Evolutionary conservation across 768 basidiomycete genomes (phyloP).

Genomic region (Xerocomellus chrysenteron): DNA sequence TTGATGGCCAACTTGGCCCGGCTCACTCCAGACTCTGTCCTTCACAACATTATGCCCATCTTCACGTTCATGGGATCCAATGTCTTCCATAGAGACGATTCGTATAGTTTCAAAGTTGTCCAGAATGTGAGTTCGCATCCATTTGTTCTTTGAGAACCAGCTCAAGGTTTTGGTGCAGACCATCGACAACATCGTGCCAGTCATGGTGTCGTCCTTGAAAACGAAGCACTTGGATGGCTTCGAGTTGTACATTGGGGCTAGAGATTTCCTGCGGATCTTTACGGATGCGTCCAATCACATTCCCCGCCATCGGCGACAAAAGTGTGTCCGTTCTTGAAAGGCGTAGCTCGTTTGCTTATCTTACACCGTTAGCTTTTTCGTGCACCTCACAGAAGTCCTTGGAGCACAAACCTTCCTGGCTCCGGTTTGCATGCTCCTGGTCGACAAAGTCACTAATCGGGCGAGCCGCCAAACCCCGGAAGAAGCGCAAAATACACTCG

Average conservation of each 20-base stretch:
- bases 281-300: slow-evolving; percentile 91
- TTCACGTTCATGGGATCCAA: slow-evolving; percentile 99
- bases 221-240: slow-evolving; percentile 50
- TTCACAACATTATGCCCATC: slow-evolving; percentile 95
- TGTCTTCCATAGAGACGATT: slow-evolving; percentile 93
- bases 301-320: slow-evolving; percentile 88
- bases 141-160: background rate
- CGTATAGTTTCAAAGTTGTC: slow-evolving; percentile 92
- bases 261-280: slow-evolving; percentile 86
- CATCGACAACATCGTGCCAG: slow-evolving; percentile 89
- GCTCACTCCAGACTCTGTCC: slow-evolving; percentile 84
- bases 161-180: slow-evolving; percentile 51
- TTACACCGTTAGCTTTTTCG: slow-evolving; percentile 66
- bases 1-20: slow-evolving; percentile 82
- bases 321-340: slow-evolving; percentile 47
- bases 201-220: slow-evolving; percentile 82
- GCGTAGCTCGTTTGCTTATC: slow-evolving; percentile 3
- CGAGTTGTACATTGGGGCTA: slow-evolving; percentile 65
- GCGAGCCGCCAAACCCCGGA: slow-evolving; percentile 59
- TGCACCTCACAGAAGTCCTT: slow-evolving; percentile 80
- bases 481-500: slow-evolving; percentile 58
- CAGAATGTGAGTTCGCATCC: slow-evolving; percentile 61
- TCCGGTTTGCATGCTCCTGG: slow-evolving; percentile 78
- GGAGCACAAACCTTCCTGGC: slow-evolving; percentile 79
- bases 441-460: slow-evolving; percentile 74